Evolutionary conservation across 495 filamentous ascomycete genomes (phyloP), one percentile per base, ranked within the genome.

Genomic region (Penicillium antarcticum): DNA sequence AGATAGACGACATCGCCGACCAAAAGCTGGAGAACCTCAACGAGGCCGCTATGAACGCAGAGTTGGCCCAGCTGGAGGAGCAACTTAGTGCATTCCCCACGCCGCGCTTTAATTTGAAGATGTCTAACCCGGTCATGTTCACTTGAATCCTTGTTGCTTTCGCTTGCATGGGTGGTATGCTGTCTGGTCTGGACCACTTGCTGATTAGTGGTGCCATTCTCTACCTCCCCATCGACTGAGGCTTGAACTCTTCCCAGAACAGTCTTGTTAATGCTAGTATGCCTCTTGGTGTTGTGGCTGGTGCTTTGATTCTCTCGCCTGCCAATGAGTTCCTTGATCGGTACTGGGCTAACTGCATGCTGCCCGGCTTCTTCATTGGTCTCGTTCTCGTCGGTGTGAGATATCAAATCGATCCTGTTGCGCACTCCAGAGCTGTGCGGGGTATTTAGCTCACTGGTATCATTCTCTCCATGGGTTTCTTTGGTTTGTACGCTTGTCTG

Each of bases 91-190:
- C 52, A 6, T 8, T 67, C 21, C 70, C 66, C 45, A 59, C 58
- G 51, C 43, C 63, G n/a, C 52, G 57, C 35, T 59, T 71, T 21
- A 59, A 68, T 17, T 37, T 72, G 18, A 63, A 53, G 2, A 40
- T 70, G 26, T 51, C 62, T 34, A 74, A 73, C 53, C 76, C 76
- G 0, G 66, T 62, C 32, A 34, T 62, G 38, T 85, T 83, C 56
- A 84, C 80, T 31, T 83, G 73, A 60, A 58, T 85, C 12, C 73
- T 85, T 9, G 81, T 83, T n/a, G 80, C 70, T 24, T 84, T 85
- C 56, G 82, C 81, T 23, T 81, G 77, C 3, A 80, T 84, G 76
- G 80, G 80, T 48, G 82, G 81, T 58, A 51, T 85, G 29, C 74
- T 85, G 1, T 83, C 80, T 10, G 82, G 81, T 58, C 67, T 85